These are phyloP conservation scores for Arctostaphylos glauca DNA, from an alignment of 148 eudicot species.

Conservation along the genomic window DNA sequence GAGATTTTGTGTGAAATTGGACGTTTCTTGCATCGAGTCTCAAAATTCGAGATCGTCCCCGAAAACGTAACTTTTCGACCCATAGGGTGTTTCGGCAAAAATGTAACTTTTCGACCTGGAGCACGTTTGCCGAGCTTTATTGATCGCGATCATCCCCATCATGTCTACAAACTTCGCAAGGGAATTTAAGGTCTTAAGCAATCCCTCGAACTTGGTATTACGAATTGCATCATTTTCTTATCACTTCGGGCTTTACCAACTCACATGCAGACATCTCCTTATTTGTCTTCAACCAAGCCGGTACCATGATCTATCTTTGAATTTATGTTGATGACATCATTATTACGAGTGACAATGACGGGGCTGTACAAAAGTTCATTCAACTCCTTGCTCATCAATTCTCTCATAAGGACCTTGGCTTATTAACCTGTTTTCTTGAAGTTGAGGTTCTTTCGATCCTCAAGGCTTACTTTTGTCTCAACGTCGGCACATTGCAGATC, in stretches of 20 bases:
- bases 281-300: background rate
- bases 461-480: background rate
- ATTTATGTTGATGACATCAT: conserved; percentile 9
- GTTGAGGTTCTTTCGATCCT: background rate
- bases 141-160: background rate
- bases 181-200: no score
- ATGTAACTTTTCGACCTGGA: no score
- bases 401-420: no score
- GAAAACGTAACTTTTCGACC: no score
- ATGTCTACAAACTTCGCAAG: no score
- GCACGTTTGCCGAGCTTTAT: background rate
- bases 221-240: background rate
- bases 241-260: background rate
- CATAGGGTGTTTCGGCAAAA: no score
- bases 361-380: no score
- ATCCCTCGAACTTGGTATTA: no score
- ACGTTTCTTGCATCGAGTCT: no score
- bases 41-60: no score
- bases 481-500: background rate
- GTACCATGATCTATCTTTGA: background rate
- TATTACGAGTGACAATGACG: background rate
- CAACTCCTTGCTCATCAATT: no score
- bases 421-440: background rate
- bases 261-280: background rate
- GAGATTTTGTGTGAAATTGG: no score